phyloP scores from a whole-genome alignment of 2,329 filamentous ascomycete genomes.

The Cladosporium colombiae region DNA sequence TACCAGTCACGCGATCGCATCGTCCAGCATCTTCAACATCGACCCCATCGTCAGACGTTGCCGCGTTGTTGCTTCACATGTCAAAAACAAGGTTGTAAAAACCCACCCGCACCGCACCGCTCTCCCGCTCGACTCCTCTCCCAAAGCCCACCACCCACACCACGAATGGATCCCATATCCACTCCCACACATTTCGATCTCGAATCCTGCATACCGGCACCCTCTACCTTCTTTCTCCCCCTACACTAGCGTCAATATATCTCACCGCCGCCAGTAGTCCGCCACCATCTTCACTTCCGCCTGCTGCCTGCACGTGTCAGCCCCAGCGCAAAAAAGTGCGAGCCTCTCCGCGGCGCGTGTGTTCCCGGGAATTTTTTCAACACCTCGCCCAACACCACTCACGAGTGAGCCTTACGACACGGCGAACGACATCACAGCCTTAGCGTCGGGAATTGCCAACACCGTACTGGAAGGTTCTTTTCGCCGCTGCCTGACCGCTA shows the following conservation, averaged over 20 bases:
- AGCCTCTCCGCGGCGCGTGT: slow-evolving; percentile 15
- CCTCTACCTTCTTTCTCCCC: background rate
- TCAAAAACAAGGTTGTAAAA: background rate
- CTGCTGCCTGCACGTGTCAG: slow-evolving; percentile 5
- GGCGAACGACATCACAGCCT: background rate
- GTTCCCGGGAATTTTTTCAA: background rate
- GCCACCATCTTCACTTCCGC: slow-evolving; percentile 14
- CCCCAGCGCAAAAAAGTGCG: slow-evolving; percentile 11
- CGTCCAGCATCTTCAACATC: background rate
- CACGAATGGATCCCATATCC: background rate
- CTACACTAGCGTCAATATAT: slow-evolving; percentile 15
- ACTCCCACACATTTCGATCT: slow-evolving; percentile 18
- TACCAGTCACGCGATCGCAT: background rate
- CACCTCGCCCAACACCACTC: background rate
- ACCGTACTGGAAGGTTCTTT: slow-evolving; percentile 1
- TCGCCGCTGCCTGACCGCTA: slow-evolving; percentile 6
- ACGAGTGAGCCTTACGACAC: background rate
- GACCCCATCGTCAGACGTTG: background rate
- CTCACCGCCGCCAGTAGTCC: slow-evolving; percentile 6
- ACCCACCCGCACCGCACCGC: slow-evolving; percentile 25
- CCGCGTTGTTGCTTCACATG: slow-evolving; percentile 1
- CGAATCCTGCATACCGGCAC: slow-evolving; percentile 11
- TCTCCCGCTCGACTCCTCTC: slow-evolving; percentile 16
- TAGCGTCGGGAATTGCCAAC: slow-evolving; percentile 5
- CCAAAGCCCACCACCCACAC: slow-evolving; percentile 1